Base-by-base conservation (phyloP, 1,284 basidiomycete genomes). In the Schizophyllum amplum region DNA sequence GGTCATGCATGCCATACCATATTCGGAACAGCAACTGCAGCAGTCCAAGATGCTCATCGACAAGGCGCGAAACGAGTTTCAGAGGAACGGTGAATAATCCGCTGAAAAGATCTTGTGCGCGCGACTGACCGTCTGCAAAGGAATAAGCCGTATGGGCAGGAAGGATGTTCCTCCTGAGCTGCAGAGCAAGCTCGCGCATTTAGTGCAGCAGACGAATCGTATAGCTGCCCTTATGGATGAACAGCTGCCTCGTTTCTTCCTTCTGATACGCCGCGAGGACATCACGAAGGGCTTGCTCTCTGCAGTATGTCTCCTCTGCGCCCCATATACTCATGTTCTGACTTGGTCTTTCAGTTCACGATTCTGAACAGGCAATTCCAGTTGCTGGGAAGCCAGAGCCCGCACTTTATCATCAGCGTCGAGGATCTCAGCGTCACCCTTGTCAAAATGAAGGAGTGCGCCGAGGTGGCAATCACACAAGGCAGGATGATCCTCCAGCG, bases 401-500 rank as follows among this genome's bases (percentile, higher is more conserved):
- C 33, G 33, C 33, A 17, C 33, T 42, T 42, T 17, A 17, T 42
- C 33, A 42, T 42, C 4, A 17, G 33, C 33, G 33, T 42, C 13
- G 33, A 42, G 7, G 33, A 42, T 13, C 2, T 42, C 7, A 42
- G 7, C 33, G 17, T 42, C 13, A 42, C 33, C 33, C 33, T 42
- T 9, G 13, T 42, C 33, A 42, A 42, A 17, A 42, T 42, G 33
- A 42, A 42, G 56, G 56, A 42, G 53, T 60, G 52, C 55, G 24
- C 55, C 26, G 57, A 59, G 53, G 62, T 62, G 6, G 60, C 60
- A 1, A 53, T 53, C 33, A 24, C 54, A 23, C 55, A 60, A 57
- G 47, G 53, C 48, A 20, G 27, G 50, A 46, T 54, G 20, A 52
- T 58, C 59, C 53, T 56, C 33, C 64, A 64, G 25, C 62, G 59